Conservation (phyloP, 2,329 filamentous ascomycete species). For the Colletotrichum liaoningense region DNA sequence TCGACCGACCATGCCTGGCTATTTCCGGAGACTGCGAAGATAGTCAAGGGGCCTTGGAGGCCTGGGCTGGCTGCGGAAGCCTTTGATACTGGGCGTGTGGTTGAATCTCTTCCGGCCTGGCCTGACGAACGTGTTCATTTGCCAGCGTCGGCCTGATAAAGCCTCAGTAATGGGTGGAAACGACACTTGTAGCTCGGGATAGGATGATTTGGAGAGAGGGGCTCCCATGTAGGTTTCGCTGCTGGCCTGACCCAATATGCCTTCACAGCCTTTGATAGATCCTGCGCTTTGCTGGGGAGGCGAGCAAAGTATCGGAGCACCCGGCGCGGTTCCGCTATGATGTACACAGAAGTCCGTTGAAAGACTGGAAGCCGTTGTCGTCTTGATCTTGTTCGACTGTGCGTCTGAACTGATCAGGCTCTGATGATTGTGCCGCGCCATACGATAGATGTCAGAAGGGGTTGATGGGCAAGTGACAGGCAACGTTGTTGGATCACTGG, state of each 20-base stretch:
- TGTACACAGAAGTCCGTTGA: neutral
- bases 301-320: neutral
- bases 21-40: neutral
- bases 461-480: neutral
- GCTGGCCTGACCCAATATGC: too few relatives aligned
- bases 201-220: neutral
- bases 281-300: neutral
- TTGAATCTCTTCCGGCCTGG: neutral
- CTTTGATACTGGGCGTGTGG: neutral
- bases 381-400: neutral
- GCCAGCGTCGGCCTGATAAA: neutral
- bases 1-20: neutral
- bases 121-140: neutral
- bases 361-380: neutral
- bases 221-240: neutral
- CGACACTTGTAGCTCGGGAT: neutral
- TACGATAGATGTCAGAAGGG: neutral
- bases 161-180: neutral
- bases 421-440: neutral
- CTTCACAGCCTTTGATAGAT: neutral
- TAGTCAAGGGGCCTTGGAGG: neutral
- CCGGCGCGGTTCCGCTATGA: neutral
- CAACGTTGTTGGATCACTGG: neutral
- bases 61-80: neutral
- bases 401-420: neutral